These are phyloP conservation scores for Austroboletus rostrupii DNA, from an alignment of 1,284 basidiomycete genomes.

Conservation along the genomic window DNA sequence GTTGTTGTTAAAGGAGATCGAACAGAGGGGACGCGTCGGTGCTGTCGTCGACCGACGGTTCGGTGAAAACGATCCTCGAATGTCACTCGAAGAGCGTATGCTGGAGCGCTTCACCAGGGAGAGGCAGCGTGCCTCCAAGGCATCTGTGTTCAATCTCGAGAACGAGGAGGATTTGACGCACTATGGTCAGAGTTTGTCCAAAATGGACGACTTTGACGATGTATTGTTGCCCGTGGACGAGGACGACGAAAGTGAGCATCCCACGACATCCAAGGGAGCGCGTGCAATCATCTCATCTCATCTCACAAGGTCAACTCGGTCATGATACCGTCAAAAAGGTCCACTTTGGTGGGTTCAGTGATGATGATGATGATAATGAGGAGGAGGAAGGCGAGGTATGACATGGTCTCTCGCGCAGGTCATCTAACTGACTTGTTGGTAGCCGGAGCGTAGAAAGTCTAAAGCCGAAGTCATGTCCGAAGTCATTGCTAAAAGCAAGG, in stretches of 20 bases:
- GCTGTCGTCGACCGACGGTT: conserved; percentile 93
- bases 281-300: conserved; percentile 6
- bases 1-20: conserved; percentile 84
- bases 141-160: conserved; percentile 86
- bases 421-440: conserved; percentile 5
- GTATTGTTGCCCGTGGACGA: conserved; percentile 72
- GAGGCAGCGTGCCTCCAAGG: conserved; percentile 75
- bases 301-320: conserved; percentile 56
- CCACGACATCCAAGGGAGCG: conserved; percentile 22
- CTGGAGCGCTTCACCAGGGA: conserved; percentile 94
- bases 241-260: conserved; percentile 40
- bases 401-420: neutral
- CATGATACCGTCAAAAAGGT: conserved; percentile 57
- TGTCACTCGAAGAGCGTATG: conserved; percentile 95
- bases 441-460: conserved; percentile 81
- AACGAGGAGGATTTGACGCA: conserved; percentile 91
- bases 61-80: conserved; percentile 89
- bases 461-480: conserved; percentile 99
- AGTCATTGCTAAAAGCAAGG: conserved; percentile 96
- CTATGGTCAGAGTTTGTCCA: conserved; percentile 85
- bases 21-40: conserved; percentile 75
- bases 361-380: conserved; percentile 68
- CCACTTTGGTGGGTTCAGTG: conserved; percentile 89
- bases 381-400: conserved; percentile 51
- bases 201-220: conserved; percentile 84